phyloP scores from a whole-genome alignment of 306 rosid genomes.

The Herpetospermum pedunculosum region DNA sequence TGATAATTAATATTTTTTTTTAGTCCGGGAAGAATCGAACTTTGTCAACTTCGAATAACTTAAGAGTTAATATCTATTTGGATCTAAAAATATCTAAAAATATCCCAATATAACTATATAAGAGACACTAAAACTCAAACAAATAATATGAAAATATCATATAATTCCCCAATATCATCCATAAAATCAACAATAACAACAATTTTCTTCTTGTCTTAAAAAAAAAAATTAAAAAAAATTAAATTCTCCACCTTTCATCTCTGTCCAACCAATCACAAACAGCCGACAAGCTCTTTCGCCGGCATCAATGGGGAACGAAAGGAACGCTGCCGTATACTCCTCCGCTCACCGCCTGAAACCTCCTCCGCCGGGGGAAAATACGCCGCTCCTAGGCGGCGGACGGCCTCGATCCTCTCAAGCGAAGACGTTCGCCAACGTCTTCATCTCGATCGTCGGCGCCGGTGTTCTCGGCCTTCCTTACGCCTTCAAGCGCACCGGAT shows the following conservation, averaged over 20 bases:
- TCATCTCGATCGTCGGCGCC: conserved; percentile 46
- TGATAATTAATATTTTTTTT: no score
- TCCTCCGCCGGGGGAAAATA: conserved; percentile 29
- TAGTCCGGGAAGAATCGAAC: no score
- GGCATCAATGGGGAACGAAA: conserved; percentile 19
- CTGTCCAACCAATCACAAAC: neutral
- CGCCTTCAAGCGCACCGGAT: conserved; percentile 42
- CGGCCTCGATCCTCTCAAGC: conserved; percentile 23
- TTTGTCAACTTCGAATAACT: no score
- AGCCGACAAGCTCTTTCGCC: neutral
- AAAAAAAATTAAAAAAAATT: no score
- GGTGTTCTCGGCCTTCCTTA: conserved; percentile 51
- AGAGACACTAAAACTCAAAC: no score
- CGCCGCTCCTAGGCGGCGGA: conserved; percentile 27
- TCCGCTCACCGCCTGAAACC: conserved; percentile 16
- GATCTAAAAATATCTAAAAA: no score
- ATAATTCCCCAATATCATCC: no score
- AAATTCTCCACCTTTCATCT: neutral
- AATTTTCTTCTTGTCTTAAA: no score
- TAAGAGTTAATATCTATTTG: no score
- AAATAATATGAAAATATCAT: no score
- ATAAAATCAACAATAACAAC: no score
- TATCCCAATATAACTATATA: no score
- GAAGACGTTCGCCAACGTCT: conserved; percentile 51
- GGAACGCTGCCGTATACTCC: conserved; percentile 8